These are phyloP conservation scores for Sclerotinia borealis DNA, from an alignment of 2,329 filamentous ascomycete genomes.

Conservation along the genomic window DNA sequence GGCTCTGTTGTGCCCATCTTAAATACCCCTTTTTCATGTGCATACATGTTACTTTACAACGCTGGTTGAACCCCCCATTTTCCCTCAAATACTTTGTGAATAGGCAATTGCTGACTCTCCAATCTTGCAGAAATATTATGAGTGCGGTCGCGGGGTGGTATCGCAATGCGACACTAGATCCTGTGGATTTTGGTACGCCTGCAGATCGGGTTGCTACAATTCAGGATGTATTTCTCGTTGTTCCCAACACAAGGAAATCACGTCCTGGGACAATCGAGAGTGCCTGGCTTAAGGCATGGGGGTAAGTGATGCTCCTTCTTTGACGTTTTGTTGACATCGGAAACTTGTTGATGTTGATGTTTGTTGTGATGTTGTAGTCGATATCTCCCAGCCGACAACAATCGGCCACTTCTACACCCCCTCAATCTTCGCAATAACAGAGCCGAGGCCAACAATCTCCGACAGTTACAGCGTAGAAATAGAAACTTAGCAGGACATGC, in stretches of 20 bases:
- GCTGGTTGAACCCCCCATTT: not conserved
- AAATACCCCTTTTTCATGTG: not conserved
- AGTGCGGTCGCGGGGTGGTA: not conserved
- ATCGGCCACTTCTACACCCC: no score
- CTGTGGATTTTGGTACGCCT: not conserved
- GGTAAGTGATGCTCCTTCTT: not conserved
- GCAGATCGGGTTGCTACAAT: not conserved
- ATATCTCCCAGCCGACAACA: no score
- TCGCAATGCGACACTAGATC: not conserved
- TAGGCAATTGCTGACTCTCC: not conserved
- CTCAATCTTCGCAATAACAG: no score
- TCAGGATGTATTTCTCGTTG: not conserved
- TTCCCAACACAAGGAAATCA: not conserved
- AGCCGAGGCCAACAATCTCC: no score
- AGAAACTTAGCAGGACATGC: rapidly evolving
- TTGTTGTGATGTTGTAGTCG: not conserved
- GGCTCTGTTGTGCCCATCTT: not conserved
- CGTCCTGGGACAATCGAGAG: not conserved
- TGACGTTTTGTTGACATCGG: no score
- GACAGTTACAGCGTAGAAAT: not conserved
- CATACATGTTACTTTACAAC: no score
- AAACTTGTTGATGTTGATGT: not conserved
- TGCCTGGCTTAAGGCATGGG: not conserved
- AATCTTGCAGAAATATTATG: not conserved
- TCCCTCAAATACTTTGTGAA: no score